Base-by-base conservation (phyloP, 2,329 filamentous ascomycete genomes). In the Xylaria sp. region DNA sequence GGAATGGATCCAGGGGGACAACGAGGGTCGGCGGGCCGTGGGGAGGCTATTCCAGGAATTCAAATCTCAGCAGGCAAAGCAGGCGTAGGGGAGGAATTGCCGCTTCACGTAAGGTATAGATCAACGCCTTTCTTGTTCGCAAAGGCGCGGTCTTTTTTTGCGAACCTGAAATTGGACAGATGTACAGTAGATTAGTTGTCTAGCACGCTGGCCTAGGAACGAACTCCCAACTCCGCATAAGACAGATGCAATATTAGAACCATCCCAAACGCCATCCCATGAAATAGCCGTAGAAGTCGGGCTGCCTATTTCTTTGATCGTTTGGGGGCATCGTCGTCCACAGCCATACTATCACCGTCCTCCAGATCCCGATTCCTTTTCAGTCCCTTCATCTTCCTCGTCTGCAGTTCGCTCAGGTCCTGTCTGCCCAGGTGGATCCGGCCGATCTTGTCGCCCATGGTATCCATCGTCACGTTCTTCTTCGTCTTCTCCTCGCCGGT, bases 311-410 rank as follows among this genome's bases (percentile, higher is more conserved):
- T 70, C 65, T 66, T 75, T 46, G 67, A 68, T 62, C 68, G 73
- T 61, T 73, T 76, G 55, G 71, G 62, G 49, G 66, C 66, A 39
- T 75, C 79, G 47, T 80, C 78, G 11, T 59, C 55, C 37, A 74
- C 72, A 39, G 67, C 73, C 54, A 77, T 76, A 16, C 66, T 77
- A 3, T 76, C 78, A 47, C 78, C 78, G 39, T 80, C 81, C 46
- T 81, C 79, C 20, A 84, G 75, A 59, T 86, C 86, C 50, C 91
- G 84, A 61, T 82, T 86, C 62, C 94, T 83, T 84, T 97, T 99
- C 63, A 99, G 75, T 63, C 92, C 94, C 86, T 99, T 99, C 92
- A 99, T 97, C 85, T 99, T 99, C 70, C 94, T 87, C 48, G 92
- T 95, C 80, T 99, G 94, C 74, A 99, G 74, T 66, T 89, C 84